Evolutionary conservation across 139 green algal genomes (phyloP), one percentile per base, ranked within the genome.

Genomic region (Asterochloris erici): DNA sequence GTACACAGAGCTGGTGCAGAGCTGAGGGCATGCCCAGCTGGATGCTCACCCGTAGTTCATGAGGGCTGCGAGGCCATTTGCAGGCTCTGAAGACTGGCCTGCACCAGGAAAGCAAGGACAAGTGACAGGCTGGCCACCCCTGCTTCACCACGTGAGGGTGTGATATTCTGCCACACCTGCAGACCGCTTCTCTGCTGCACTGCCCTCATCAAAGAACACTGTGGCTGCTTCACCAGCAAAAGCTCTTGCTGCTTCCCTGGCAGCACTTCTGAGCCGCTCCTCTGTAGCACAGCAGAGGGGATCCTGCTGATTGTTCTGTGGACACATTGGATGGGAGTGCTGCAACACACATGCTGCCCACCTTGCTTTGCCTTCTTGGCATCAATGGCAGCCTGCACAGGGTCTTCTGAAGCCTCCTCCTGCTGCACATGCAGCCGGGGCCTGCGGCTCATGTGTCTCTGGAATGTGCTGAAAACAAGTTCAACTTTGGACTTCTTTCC

Each of bases 221-320:
- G 86, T 90, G n/a, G 77, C 83, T 13, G 83, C 62, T 27, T 74
- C 81, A 60, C 76, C 54, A 15, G 84, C 64, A 17, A 81, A 73
- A 17, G 69, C 29, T 24, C 74, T 87, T 11, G 85, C 68, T 54
- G 84, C 86, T 70, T 81, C 86, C 27, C 69, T 61, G 10, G 84
- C 84, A 78, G 86, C 86, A 62, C 84, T 84, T 38, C 78, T 84
- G 26, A 90, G 66, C 10, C 71, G 68, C 16, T 82, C 63, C 28
- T 83, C 86, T 86, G 81, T 74, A 77, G 0, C 81, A 80, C 26
- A 75, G 10, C 24, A 9, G 26, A 85, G 47, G 47, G 38, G n/a
- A 38, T 84, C 17, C 66, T 23, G 27, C 1, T 12, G 23, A 66
- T 0, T 27, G 12, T 6, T 28, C 21, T 9, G 11, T 54, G 19